Base-by-base conservation (phyloP, 768 basidiomycete species). In the Tylopilus intermedius region DNA sequence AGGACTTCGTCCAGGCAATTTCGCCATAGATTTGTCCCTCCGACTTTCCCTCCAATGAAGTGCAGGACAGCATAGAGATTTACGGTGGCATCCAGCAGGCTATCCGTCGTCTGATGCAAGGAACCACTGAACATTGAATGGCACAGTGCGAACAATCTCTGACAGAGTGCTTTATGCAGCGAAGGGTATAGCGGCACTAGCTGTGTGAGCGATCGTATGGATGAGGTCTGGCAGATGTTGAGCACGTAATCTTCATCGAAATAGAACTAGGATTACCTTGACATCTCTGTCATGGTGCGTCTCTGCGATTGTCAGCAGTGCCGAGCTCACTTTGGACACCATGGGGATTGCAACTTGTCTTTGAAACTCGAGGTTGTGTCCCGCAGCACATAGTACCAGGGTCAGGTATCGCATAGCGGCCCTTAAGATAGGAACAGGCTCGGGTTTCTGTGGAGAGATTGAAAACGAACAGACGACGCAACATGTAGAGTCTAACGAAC, bases 1-100 rank as follows among this genome's bases (percentile, higher is more conserved):
- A 92, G 54, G 2, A 83, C 82, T 27, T 85, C 85, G 45, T 90
- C 87, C 24, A 91, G 53, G 14, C 81, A 82, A 60, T 86, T 89
- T 57, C 84, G 77, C 90, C 90, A 93, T 5, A 86, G 60, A 47
- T 73, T 79, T 10, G 81, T 74, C 14, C 83, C 82, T 24, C 84
- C 87, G 8, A 88, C 82, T 68, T 90, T 93, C 8, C 91, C 90
- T 21, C 88, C 88, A 0, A 86, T 83, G 27, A 80, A 69, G 66
- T 85, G 85, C 5, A 93, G 74, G 22, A 75, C 69, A 3, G 83
- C 71, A 52, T 84, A 87, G 21, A 93, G 74, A 18, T 70, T 63
- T 6, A 82, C 81, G 2, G 84, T 76, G 13, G 81, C 73, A 39
- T 70, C 58, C 5, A 85, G 59, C 22, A 63, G 51, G 15, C 48